Base-by-base conservation (phyloP, 352 stramenopile genomes). In the Phytophthora sp. region DNA sequence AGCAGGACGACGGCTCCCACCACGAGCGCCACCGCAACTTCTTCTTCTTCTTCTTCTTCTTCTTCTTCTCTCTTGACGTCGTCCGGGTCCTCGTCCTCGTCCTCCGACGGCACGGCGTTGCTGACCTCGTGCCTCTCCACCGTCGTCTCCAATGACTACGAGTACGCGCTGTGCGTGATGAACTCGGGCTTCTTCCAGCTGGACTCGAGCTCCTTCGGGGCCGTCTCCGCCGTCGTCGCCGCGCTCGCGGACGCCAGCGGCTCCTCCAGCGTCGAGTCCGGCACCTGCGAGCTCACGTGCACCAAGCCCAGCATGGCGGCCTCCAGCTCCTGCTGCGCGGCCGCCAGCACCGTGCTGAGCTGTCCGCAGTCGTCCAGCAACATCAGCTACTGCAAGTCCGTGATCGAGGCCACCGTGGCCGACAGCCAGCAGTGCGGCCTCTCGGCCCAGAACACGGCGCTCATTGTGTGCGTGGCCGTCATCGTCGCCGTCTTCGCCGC, bases 161-260 rank as follows among this genome's bases (percentile, higher is more conserved):
- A 63, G 28, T 90, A 90, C 56, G 74, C 74, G 28, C 45, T 77
- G 28, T 90, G 81, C 62, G 53, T 88, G 54, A 88, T 88, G 76
- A 90, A 90, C 62, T 79, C 78, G 20, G 81, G 81, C 30, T 71
- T 90, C 44, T 87, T 90, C 51, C 56, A 75, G 42, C 31, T 81
- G 28, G 32, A 63, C 7, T 32, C 62, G 32, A 54, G 50, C 2
- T 18, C 23, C 6, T 66, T 69, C 23, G 20, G n/a, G 7, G 52
- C 30, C 15, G 24, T 32, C 26, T 35, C 34, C n/a, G 59, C 46
- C 12, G 49, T 37, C 51, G 23, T 49, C 26, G 49, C 30, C 55
- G 27, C 38, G 39, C 23, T 67, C 54, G 13, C 62, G 4, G 66
- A 43, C 23, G 34, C 45, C 8, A 69, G 45, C 41, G 53, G 44